Conservation (phyloP, 176 grass and related monocot species). For the Rhynchospora pubera region DNA sequence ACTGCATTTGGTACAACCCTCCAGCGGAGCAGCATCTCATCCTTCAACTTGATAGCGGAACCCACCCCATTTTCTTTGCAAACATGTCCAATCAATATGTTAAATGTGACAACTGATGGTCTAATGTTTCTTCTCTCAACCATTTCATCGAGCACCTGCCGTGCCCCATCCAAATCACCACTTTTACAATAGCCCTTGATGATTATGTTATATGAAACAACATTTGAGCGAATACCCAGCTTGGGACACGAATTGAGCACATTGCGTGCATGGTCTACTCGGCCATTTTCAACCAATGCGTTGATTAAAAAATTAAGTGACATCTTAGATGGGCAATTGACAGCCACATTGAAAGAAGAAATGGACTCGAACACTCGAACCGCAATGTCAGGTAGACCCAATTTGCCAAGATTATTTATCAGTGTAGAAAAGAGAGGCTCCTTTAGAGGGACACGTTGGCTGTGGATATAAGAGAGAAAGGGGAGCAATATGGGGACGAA, state of each 20-base stretch:
- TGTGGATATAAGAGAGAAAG: slow-evolving; percentile 45
- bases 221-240: slow-evolving; percentile 58
- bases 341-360: slow-evolving; percentile 33
- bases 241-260: slow-evolving; percentile 35
- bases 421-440: slow-evolving; percentile 43
- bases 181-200: slow-evolving; percentile 42
- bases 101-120: slow-evolving; percentile 58
- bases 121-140: slow-evolving; percentile 42
- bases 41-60: slow-evolving; percentile 29
- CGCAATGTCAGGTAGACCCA: slow-evolving; percentile 43
- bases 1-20: slow-evolving; percentile 47
- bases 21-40: slow-evolving; percentile 45
- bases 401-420: slow-evolving; percentile 53
- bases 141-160: slow-evolving; percentile 68
- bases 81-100: slow-evolving; percentile 47
- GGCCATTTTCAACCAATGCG: slow-evolving; percentile 48
- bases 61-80: slow-evolving; percentile 40
- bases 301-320: slow-evolving; percentile 68
- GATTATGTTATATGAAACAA: slow-evolving; percentile 82
- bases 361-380: slow-evolving; percentile 51
- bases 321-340: slow-evolving; percentile 38
- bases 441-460: slow-evolving; percentile 39
- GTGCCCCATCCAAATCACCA: slow-evolving; percentile 39
- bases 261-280: slow-evolving; percentile 30
- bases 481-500: slow-evolving; percentile 41